These are phyloP conservation scores for Phytophthora ohioensis DNA, from an alignment of 352 stramenopile genomes.

Conservation along the genomic window DNA sequence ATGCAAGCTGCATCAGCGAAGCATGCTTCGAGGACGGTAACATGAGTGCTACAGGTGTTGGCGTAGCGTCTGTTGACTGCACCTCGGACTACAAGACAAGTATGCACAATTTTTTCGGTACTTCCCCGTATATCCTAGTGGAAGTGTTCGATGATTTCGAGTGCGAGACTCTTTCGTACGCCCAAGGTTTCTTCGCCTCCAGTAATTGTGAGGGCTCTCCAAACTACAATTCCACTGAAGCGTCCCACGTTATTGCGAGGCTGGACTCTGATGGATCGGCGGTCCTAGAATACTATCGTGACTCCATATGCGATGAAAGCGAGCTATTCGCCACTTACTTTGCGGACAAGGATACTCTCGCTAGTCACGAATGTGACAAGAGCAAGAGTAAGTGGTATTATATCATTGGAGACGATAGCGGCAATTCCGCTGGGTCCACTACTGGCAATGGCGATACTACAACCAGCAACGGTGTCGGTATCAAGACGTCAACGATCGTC, in stretches of 20 bases:
- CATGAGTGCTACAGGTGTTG: constrained; percentile 17
- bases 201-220: constrained; percentile 35
- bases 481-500: constrained; percentile 17
- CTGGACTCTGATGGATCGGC: constrained; percentile 33
- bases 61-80: constrained; percentile 28
- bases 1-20: constrained; percentile 11
- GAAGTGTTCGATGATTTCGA: constrained; percentile 20
- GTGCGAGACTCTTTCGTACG: constrained; percentile 27
- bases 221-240: constrained; percentile 27
- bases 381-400: constrained; percentile 38
- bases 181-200: constrained; percentile 23
- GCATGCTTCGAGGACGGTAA: constrained; percentile 21
- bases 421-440: neutral
- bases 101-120: constrained; percentile 20
- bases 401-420: constrained; percentile 18
- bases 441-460: neutral
- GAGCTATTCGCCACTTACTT: constrained; percentile 15
- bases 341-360: constrained; percentile 17
- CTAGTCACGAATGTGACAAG: constrained; percentile 20
- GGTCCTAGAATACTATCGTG: constrained; percentile 30
- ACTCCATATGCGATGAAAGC: constrained; percentile 13
- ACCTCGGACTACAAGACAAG: constrained; percentile 35
- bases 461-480: neutral
- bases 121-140: constrained; percentile 32
- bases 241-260: constrained; percentile 19